phyloP scores from a whole-genome alignment of 306 rosid genomes.

The Quercus glauca region DNA sequence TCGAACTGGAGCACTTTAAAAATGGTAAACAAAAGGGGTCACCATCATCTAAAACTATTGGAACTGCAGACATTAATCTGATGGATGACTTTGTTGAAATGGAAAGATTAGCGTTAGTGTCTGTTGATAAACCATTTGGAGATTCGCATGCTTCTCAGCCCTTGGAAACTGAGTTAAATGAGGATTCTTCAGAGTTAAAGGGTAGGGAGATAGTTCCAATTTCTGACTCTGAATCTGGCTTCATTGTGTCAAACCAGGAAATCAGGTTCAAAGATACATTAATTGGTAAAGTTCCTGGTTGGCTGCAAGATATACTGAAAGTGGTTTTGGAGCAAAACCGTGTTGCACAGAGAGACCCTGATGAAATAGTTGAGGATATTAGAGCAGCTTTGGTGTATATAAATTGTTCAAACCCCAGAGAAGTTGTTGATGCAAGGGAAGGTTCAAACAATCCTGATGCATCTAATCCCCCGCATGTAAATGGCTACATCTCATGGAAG shows the following conservation, averaged over 20 bases:
- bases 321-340: conserved; percentile 50
- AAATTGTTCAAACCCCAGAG: conserved; percentile 20
- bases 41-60: conserved; percentile 39
- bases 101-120: conserved; percentile 82
- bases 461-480: conserved; percentile 20
- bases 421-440: conserved; percentile 24
- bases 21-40: conserved; percentile 51
- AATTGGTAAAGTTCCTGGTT: conserved; percentile 41
- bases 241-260: conserved; percentile 35
- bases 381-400: conserved; percentile 42
- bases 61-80: conserved; percentile 68
- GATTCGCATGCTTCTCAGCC: conserved; percentile 30
- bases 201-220: conserved; percentile 41
- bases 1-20: conserved; percentile 68
- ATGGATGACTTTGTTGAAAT: conserved; percentile 95
- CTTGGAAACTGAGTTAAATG: conserved; percentile 32
- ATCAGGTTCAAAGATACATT: conserved; percentile 24
- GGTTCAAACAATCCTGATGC: conserved; percentile 29
- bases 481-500: conserved; percentile 28
- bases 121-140: conserved; percentile 46
- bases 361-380: conserved; percentile 47
- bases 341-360: conserved; percentile 38
- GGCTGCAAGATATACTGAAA: conserved; percentile 60
- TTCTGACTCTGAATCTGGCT: conserved; percentile 37
- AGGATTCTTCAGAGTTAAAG: conserved; percentile 28